A percentile compares a stretch with the other conserved stretches of the same genome.
These are phyloP conservation scores for Candida ovalis DNA, from an alignment of 805 yeast species.

Conservation along the genomic window DNA sequence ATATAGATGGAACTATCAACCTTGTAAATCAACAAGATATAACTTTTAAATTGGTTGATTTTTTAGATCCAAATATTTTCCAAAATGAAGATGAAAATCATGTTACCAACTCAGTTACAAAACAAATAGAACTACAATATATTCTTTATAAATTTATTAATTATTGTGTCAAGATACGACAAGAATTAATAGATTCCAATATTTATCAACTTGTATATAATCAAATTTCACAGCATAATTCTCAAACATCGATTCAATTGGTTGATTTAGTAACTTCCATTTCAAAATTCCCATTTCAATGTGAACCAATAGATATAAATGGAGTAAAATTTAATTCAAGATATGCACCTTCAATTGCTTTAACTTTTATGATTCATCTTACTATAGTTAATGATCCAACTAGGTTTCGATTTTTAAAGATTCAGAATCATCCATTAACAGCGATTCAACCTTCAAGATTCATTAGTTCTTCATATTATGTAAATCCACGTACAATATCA, in stretches of 20 bases:
- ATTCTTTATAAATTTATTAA: not conserved
- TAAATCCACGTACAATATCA: conserved; percentile 23
- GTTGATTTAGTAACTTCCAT: not conserved
- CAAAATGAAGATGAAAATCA: not conserved
- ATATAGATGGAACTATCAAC: not conserved
- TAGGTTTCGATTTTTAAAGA: conserved; percentile 17
- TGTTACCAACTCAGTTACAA: not conserved
- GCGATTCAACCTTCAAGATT: conserved; percentile 19
- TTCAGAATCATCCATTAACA: conserved; percentile 15
- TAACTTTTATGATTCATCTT: conserved; percentile 20
- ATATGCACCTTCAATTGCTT: not conserved
- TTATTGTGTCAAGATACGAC: not conserved
- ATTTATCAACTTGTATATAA: not conserved
- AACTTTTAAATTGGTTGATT: conserved; percentile 5
- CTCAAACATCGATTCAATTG: not conserved
- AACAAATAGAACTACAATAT: not conserved
- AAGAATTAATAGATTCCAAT: not conserved
- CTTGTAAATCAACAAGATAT: conserved; percentile 6
- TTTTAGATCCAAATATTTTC: conserved; percentile 3
- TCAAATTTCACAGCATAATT: not conserved
- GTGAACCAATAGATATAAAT: not conserved
- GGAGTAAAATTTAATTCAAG: not conserved
- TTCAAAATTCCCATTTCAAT: not conserved
- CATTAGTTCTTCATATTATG: conserved; percentile 15
- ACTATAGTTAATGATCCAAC: conserved; percentile 25